These are phyloP conservation scores for Hymenotorrendiella dingleyae DNA, from an alignment of 2,329 filamentous ascomycete species.

Conservation along the genomic window DNA sequence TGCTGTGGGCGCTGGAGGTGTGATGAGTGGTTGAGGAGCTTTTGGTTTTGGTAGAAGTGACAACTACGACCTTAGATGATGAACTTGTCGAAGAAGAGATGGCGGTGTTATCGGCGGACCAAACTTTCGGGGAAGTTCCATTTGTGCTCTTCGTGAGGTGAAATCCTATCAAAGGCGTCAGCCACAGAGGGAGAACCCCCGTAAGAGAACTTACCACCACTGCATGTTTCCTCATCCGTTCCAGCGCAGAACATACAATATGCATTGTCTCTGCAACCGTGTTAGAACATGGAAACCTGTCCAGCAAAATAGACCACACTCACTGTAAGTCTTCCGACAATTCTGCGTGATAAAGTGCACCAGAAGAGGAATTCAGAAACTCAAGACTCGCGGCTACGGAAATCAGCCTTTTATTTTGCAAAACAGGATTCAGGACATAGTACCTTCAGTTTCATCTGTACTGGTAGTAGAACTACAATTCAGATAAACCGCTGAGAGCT, in stretches of 20 bases:
- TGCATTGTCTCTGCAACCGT: neutral
- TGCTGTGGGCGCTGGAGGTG: too few species aligned
- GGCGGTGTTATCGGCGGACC: neutral
- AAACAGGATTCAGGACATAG: too few species aligned
- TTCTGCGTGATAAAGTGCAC: neutral
- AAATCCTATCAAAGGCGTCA: neutral
- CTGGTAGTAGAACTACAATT: slow-evolving; percentile 4
- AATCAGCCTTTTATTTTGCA: too few species aligned
- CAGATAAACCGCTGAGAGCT: neutral
- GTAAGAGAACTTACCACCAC: slow-evolving; percentile 1
- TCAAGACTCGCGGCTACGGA: too few species aligned
- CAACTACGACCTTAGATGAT: neutral
- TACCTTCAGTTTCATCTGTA: neutral
- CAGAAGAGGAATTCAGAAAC: neutral
- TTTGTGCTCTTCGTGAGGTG: neutral
- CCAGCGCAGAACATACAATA: slow-evolving; percentile 7
- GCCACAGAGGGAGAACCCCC: neutral
- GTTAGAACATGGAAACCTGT: neutral
- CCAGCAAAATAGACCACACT: neutral
- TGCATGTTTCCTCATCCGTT: slow-evolving; percentile 3
- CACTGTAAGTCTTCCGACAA: neutral
- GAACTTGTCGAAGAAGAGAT: neutral
- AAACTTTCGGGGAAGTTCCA: neutral
- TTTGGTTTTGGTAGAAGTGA: neutral
- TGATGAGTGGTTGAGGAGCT: too few species aligned